phyloP scores from a whole-genome alignment of 306 rosid genomes.

The Echinosophora koreensis region DNA sequence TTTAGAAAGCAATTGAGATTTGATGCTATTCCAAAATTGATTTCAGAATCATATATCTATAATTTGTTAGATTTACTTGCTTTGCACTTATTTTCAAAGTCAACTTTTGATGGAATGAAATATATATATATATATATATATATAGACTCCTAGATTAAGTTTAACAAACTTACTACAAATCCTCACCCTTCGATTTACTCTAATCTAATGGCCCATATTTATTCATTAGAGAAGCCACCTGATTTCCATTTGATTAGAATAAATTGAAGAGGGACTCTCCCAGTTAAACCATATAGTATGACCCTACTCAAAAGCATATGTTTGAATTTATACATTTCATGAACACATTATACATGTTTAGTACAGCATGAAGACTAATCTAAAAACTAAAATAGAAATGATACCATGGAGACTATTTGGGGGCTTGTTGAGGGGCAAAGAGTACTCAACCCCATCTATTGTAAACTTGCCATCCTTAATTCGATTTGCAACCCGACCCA shows the following conservation, averaged over 20 bases:
- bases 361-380: slow-evolving; percentile 13
- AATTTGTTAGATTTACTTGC: neutral
- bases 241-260: no score
- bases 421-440: slow-evolving; percentile 82
- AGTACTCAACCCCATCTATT: slow-evolving; percentile 71
- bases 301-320: slow-evolving; percentile 4
- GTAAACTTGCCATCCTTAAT: slow-evolving; percentile 90
- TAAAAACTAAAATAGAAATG: slow-evolving; percentile 32
- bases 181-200: no score
- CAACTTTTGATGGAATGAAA: slow-evolving; percentile 18
- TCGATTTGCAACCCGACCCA: slow-evolving; percentile 94
- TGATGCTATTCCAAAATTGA: slow-evolving; percentile 8
- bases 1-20: neutral
- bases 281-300: neutral
- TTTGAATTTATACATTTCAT: neutral
- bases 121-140: neutral
- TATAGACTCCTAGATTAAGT: no score
- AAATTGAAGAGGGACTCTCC: no score
- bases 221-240: no score
- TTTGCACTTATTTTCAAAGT: slow-evolving; percentile 1
- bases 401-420: slow-evolving; percentile 98
- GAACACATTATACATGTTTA: neutral
- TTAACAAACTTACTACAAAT: no score
- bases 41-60: slow-evolving; percentile 30
- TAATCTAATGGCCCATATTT: no score